Percentiles rank a stretch among this genome's conserved stretches.
Conservation (phyloP, 257 asterid species). For the Petunia secreta region DNA sequence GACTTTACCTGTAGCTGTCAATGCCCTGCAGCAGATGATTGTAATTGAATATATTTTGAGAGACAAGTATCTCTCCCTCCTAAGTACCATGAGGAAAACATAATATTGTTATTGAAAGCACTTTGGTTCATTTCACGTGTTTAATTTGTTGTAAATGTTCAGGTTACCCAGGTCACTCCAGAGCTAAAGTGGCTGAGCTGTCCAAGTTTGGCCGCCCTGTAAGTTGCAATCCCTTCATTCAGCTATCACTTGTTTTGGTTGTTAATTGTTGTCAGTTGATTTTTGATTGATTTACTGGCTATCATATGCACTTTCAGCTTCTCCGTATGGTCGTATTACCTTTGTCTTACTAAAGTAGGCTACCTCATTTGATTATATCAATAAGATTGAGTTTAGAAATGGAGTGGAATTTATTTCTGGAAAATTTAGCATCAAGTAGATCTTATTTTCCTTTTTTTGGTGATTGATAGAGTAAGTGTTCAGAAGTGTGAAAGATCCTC, state of each 20-base stretch:
- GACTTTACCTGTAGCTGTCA: neutral
- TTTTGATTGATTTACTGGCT: neutral
- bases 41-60: conserved; percentile 17
- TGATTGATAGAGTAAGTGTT: neutral
- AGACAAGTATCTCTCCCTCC: neutral
- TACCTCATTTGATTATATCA: neutral
- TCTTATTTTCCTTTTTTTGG: neutral
- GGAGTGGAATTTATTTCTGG: neutral
- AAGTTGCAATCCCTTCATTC: conserved; percentile 33
- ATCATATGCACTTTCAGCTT: neutral
- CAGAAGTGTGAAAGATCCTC: neutral
- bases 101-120: conserved; percentile 2
- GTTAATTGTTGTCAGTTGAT: conserved; percentile 1
- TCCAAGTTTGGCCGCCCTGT: conserved; percentile 93
- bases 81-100: conserved; percentile 15
- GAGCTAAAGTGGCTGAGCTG: conserved; percentile 68
- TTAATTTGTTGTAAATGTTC: neutral
- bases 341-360: neutral
- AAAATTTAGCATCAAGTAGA: conserved; percentile 1
- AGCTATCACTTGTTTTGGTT: conserved; percentile 21
- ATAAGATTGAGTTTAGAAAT: neutral
- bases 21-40: neutral
- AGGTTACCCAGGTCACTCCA: conserved; percentile 78
- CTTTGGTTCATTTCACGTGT: conserved; percentile 19
- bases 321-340: neutral